These are phyloP conservation scores for Fusarium setosum DNA, from an alignment of 2,329 filamentous ascomycete genomes.

Conservation along the genomic window DNA sequence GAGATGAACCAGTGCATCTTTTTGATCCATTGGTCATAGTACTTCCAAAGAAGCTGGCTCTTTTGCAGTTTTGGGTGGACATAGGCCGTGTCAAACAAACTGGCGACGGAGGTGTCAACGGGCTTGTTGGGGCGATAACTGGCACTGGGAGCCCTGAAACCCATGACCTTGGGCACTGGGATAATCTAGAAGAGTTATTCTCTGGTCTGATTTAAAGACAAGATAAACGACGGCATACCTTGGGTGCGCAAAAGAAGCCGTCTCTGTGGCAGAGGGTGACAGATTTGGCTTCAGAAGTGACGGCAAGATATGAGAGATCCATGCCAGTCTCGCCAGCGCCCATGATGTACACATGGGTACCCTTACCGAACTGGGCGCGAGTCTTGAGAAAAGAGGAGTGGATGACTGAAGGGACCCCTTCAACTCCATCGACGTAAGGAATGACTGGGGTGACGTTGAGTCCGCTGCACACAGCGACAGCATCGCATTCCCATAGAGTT, in stretches of 20 bases:
- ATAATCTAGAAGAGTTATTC: slow-evolving; percentile 37
- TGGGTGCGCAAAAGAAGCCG: slow-evolving; percentile 59
- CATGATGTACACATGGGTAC: slow-evolving; percentile 55
- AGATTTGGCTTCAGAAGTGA: slow-evolving; percentile 54
- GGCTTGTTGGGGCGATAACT: slow-evolving; percentile 53
- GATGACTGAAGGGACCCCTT: slow-evolving; percentile 49
- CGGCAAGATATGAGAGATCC: slow-evolving; percentile 57
- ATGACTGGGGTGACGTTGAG: slow-evolving; percentile 56
- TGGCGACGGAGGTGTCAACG: slow-evolving; percentile 58
- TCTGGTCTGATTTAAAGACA: background rate
- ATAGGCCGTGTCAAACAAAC: slow-evolving; percentile 63
- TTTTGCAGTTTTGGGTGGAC: slow-evolving; percentile 58
- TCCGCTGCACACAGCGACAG: slow-evolving; percentile 58
- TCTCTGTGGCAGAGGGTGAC: slow-evolving; percentile 58
- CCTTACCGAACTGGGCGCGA: slow-evolving; percentile 53
- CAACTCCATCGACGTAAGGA: slow-evolving; percentile 52
- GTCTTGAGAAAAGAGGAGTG: slow-evolving; percentile 58
- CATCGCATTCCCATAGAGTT: slow-evolving; percentile 53
- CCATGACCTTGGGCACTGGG: slow-evolving; percentile 31
- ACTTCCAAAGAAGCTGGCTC: slow-evolving; percentile 56
- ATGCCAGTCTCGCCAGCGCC: slow-evolving; percentile 60
- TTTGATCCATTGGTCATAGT: slow-evolving; percentile 59
- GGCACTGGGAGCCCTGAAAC: background rate
- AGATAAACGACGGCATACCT: slow-evolving; percentile 39
- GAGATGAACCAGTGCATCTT: slow-evolving; percentile 56